Evolutionary conservation across 2,329 filamentous ascomycete species (phyloP).

Genomic region (Fusarium praegraminearum): DNA sequence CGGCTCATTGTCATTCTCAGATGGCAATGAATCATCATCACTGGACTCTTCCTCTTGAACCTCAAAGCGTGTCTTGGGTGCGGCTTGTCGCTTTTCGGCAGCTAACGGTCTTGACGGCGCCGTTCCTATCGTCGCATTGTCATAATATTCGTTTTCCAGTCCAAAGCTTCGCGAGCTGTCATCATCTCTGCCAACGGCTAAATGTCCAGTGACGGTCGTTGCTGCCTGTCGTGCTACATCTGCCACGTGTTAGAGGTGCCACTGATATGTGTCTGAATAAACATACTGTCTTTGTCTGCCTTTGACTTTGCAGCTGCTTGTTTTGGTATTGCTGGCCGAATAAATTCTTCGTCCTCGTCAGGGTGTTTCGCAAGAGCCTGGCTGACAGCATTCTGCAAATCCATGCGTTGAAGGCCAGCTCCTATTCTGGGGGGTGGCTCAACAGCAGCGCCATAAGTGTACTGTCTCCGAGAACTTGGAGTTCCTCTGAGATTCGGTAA

Average conservation of each 20-base stretch:
- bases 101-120: slow-evolving; percentile 40
- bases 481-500: slow-evolving; percentile 49
- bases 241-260: slow-evolving; percentile 14
- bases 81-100: slow-evolving; percentile 1
- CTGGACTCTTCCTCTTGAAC: not conserved
- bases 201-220: slow-evolving; percentile 3
- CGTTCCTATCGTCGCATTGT: slow-evolving; percentile 54
- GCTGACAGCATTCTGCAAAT: slow-evolving; percentile 49
- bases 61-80: not conserved
- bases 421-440: slow-evolving; percentile 50
- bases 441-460: slow-evolving; percentile 54
- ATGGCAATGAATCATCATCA: slow-evolving; percentile 4
- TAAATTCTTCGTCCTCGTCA: slow-evolving; percentile 36
- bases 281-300: slow-evolving; percentile 35
- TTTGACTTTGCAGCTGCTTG: slow-evolving; percentile 18
- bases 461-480: slow-evolving; percentile 54
- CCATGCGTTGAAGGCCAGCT: slow-evolving; percentile 42
- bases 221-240: not conserved
- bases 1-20: not conserved
- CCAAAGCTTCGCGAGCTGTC: slow-evolving; percentile 54
- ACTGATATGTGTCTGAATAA: not conserved
- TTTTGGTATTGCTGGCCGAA: slow-evolving; percentile 24
- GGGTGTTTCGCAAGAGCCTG: slow-evolving; percentile 44
- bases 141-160: slow-evolving; percentile 54
- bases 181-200: slow-evolving; percentile 42